A percentile compares a stretch with the other conserved stretches of the same genome.
Conservation (phyloP, 2,329 filamentous ascomycete species). For the Fusarium lyarnte region DNA sequence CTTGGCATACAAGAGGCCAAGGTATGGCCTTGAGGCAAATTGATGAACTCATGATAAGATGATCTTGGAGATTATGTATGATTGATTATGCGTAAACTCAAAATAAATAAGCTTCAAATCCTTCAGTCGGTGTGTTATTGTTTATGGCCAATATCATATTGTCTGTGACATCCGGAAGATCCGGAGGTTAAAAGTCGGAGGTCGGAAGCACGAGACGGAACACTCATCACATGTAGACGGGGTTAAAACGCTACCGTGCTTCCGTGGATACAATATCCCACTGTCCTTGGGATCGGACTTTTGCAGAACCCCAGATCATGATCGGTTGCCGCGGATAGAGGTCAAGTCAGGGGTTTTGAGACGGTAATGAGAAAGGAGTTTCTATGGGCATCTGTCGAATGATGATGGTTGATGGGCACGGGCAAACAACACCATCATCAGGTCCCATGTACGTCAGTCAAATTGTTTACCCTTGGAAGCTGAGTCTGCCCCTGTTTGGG, state of each 20-base stretch:
- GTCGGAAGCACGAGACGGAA: constrained; percentile 5
- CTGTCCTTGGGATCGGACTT: background rate
- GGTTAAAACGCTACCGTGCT: constrained; percentile 8
- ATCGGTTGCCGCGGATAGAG: background rate
- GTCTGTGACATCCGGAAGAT: constrained; percentile 9
- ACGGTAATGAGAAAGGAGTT: background rate
- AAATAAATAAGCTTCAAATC: background rate
- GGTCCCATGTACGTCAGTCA: constrained; percentile 5
- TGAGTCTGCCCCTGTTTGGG: background rate
- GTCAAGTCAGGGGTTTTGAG: background rate
- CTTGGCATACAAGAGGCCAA: constrained; percentile 2
- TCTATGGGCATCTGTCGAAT: constrained; percentile 11
- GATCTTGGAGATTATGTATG: background rate
- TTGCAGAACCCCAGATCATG: background rate
- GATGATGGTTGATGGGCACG: constrained; percentile 29
- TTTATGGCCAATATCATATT: background rate
- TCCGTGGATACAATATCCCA: background rate
- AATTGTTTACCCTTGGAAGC: background rate
- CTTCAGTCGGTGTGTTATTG: background rate
- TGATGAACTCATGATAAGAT: background rate
- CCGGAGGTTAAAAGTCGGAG: constrained; percentile 6
- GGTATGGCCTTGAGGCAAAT: background rate
- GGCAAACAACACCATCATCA: constrained; percentile 39
- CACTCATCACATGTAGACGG: background rate
- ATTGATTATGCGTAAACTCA: background rate